These are phyloP conservation scores for Flueggea neowawraea DNA, from an alignment of 441 rosid species.

Conservation along the genomic window DNA sequence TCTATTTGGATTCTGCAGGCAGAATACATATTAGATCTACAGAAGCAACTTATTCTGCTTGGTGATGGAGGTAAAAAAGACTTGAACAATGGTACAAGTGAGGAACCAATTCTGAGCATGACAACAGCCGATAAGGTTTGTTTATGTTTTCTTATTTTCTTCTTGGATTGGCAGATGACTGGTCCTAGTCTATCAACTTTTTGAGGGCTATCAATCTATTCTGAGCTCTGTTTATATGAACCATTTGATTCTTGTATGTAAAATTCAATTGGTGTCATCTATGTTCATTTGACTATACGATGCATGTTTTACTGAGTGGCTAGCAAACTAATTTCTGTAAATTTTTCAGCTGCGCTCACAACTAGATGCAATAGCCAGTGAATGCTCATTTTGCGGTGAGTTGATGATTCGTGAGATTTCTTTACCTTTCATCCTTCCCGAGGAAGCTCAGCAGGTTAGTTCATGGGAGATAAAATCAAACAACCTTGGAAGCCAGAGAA, in stretches of 20 bases:
- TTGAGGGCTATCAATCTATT: no score
- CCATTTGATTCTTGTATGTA: no score
- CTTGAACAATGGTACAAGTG: constrained; percentile 48
- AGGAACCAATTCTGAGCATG: constrained; percentile 59
- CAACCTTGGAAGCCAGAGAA: constrained; percentile 57
- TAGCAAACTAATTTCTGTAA: neutral
- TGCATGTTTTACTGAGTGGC: no score
- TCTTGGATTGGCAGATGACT: no score
- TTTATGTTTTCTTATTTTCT: neutral
- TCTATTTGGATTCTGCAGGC: constrained; percentile 44
- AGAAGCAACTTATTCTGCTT: constrained; percentile 83
- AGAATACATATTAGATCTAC: constrained; percentile 76
- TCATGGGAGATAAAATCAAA: constrained; percentile 92
- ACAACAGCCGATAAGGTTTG: constrained; percentile 79
- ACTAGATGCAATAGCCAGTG: constrained; percentile 92
- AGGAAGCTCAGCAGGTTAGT: constrained; percentile 61
- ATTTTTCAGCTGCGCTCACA: constrained; percentile 78
- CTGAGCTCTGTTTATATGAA: no score
- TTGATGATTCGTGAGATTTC: constrained; percentile 84
- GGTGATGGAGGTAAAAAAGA: constrained; percentile 73
- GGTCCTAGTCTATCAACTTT: no score
- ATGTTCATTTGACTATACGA: no score
- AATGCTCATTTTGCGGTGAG: constrained; percentile 97
- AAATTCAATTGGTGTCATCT: no score
- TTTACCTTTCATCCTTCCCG: constrained; percentile 65